Percentiles rank a stretch among this genome's conserved stretches.
Evolutionary conservation across 306 rosid species (phyloP).

Genomic region (Parietaria judaica): DNA sequence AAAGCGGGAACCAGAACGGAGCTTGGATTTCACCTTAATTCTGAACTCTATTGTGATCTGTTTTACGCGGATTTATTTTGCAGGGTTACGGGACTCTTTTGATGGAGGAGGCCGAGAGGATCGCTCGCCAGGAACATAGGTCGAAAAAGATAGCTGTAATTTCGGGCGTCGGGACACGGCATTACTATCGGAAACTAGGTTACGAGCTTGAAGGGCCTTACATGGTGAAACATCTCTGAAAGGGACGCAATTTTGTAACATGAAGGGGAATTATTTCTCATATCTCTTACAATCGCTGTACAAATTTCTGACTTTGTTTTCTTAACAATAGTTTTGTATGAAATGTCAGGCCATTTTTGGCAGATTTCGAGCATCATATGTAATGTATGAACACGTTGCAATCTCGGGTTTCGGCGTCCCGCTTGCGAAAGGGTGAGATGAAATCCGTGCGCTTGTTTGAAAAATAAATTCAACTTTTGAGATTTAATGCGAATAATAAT

Average conservation of each 20-base stretch:
- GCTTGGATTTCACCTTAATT: not conserved
- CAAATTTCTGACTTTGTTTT: not conserved
- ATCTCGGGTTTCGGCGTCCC: too few species aligned
- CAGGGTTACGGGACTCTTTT: constrained; percentile 97
- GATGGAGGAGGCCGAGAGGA: constrained; percentile 94
- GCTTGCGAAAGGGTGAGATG: too few species aligned
- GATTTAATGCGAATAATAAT: too few species aligned
- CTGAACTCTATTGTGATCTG: not conserved
- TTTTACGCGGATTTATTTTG: not conserved
- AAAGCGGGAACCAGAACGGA: too few species aligned
- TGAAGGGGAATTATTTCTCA: constrained; percentile 15
- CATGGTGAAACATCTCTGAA: constrained; percentile 68
- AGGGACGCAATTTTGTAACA: constrained; percentile 32
- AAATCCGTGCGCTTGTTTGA: too few species aligned
- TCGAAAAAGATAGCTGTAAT: constrained; percentile 80
- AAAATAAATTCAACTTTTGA: too few species aligned
- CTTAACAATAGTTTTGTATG: not conserved
- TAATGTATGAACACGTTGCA: not conserved
- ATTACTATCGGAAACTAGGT: constrained; percentile 82
- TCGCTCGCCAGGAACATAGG: constrained; percentile 68
- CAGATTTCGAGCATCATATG: not conserved
- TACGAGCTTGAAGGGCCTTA: constrained; percentile 97
- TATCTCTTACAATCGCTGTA: not conserved
- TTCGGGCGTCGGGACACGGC: constrained; percentile 96
- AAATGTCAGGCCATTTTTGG: not conserved